Percentiles rank a stretch among this genome's conserved stretches.
phyloP scores from a whole-genome alignment of 148 eudicot species.

The Suaeda aralocaspica region DNA sequence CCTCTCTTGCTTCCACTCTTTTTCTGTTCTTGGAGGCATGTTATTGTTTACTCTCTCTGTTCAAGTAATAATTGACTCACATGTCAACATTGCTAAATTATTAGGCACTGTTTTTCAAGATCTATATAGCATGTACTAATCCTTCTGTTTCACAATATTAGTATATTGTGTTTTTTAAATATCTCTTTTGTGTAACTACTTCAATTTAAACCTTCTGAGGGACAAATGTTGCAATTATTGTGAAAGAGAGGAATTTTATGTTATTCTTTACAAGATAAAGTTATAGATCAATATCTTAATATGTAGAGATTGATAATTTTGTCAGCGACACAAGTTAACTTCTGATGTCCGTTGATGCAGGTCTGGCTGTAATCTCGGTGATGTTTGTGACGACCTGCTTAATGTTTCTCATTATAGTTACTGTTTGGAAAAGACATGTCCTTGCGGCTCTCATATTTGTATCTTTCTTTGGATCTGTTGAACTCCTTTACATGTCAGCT shows the following conservation, averaged over 20 bases:
- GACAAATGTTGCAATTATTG: too few relatives aligned
- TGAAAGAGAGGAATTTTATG: too few relatives aligned
- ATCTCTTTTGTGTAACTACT: too few relatives aligned
- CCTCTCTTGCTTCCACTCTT: neutral
- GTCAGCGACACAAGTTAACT: neutral
- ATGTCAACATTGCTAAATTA: too few relatives aligned
- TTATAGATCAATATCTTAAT: neutral
- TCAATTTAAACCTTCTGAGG: too few relatives aligned
- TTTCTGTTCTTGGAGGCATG: neutral
- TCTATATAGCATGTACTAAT: too few relatives aligned
- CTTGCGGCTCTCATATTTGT: conserved; percentile 30
- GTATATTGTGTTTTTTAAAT: too few relatives aligned
- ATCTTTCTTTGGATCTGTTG: conserved; percentile 36
- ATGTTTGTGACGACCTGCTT: conserved; percentile 54
- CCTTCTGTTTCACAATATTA: too few relatives aligned
- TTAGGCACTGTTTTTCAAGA: too few relatives aligned
- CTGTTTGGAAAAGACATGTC: conserved; percentile 35
- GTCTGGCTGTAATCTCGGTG: conserved; percentile 42
- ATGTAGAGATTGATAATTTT: neutral
- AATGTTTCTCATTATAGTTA: conserved; percentile 43
- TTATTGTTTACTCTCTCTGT: neutral
- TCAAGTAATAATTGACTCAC: neutral
- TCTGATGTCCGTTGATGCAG: conserved; percentile 25
- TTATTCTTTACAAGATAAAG: neutral
- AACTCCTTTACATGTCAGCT: conserved; percentile 37